Conservation (phyloP, 1,284 basidiomycete genomes). For the Trametes hirsuta region DNA sequence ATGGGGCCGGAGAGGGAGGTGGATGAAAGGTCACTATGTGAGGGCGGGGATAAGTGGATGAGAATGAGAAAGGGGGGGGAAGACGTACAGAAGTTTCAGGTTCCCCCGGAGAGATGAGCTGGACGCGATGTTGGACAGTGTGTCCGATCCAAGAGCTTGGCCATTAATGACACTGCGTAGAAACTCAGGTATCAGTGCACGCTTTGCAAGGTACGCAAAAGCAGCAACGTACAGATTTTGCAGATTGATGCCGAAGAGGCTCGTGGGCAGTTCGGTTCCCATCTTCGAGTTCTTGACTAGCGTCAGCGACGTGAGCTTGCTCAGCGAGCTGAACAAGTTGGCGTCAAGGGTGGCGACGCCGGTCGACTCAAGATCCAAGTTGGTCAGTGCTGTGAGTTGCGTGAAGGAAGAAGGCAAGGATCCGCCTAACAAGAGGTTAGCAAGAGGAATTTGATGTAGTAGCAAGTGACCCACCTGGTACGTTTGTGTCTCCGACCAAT, state of each 20-base stretch:
- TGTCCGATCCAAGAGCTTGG: slow-evolving; percentile 35
- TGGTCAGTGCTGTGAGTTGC: slow-evolving; percentile 42
- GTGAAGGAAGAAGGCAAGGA: slow-evolving; percentile 42
- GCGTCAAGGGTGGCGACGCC: slow-evolving; percentile 44
- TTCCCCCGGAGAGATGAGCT: slow-evolving; percentile 41
- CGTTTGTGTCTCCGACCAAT: slow-evolving; percentile 45
- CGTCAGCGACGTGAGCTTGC: slow-evolving; percentile 43
- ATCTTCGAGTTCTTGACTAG: slow-evolving; percentile 50
- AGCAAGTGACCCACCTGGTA: slow-evolving; percentile 40
- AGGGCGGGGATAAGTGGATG: not conserved
- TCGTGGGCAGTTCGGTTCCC: slow-evolving; percentile 44
- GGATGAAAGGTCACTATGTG: slow-evolving; percentile 35
- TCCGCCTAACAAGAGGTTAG: slow-evolving; percentile 38
- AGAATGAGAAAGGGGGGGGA: not conserved
- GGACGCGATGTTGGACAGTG: slow-evolving; percentile 36
- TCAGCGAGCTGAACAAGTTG: slow-evolving; percentile 39
- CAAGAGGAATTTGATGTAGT: not conserved
- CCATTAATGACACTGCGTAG: slow-evolving; percentile 38
- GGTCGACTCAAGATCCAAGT: slow-evolving; percentile 51
- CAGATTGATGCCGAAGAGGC: slow-evolving; percentile 39
- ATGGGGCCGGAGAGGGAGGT: slow-evolving; percentile 34
- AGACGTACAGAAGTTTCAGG: slow-evolving; percentile 41
- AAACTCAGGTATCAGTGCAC: not conserved
- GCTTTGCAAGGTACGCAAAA: not conserved
- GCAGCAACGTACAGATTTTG: slow-evolving; percentile 43